These are phyloP conservation scores for Tephrocybe sp. DNA, from an alignment of 768 basidiomycete species.

Conservation along the genomic window DNA sequence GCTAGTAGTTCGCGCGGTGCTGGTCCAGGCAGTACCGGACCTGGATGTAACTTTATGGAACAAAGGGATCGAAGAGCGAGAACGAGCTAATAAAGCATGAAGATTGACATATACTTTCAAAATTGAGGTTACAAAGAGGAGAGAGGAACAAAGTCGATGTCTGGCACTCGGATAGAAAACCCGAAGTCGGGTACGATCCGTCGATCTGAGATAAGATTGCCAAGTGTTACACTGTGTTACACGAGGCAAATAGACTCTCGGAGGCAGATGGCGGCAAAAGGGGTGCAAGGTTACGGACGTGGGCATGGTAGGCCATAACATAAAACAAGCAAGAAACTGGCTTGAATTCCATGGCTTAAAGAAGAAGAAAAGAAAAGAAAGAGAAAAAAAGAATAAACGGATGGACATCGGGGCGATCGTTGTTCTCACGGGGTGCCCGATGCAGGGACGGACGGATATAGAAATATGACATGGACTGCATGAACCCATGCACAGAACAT, in stretches of 20 bases:
- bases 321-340: no score
- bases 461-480: conserved; percentile 28
- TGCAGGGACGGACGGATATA: conserved; percentile 30
- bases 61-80: conserved; percentile 23
- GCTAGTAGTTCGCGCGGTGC: conserved; percentile 52
- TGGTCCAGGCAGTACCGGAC: conserved; percentile 45
- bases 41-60: conserved; percentile 49
- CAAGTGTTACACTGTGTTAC: no score
- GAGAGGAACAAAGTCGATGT: no score
- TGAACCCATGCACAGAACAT: conserved; percentile 26
- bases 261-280: no score
- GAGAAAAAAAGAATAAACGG: background rate
- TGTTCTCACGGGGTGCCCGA: conserved; percentile 20
- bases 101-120: no score
- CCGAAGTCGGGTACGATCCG: conserved; percentile 21
- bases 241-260: no score
- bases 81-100: conserved; percentile 9
- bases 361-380: conserved; percentile 8
- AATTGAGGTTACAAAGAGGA: no score
- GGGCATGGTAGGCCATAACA: no score
- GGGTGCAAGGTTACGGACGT: conserved; percentile 3
- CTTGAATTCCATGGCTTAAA: conserved; percentile 2
- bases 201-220: conserved; percentile 32
- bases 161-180: conserved; percentile 12
- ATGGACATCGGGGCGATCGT: conserved; percentile 12